Evolutionary conservation across 2,329 filamentous ascomycete genomes (phyloP).

Genomic region (Fusarium sp.): DNA sequence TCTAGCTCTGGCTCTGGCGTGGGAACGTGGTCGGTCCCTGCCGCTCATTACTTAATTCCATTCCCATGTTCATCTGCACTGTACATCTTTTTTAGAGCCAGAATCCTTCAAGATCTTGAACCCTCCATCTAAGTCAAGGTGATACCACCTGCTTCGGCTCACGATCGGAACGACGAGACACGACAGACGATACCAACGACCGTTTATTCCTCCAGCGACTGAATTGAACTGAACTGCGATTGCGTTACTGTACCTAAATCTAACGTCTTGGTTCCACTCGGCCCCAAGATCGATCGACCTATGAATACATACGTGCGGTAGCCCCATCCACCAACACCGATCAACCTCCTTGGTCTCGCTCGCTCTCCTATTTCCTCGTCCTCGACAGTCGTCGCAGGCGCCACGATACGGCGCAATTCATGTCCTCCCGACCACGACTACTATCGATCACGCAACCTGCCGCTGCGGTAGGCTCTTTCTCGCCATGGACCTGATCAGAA

Average conservation of each 20-base stretch:
- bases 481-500: conserved; percentile 69
- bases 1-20: conserved; percentile 14
- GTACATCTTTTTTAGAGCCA: conserved; percentile 27
- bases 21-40: conserved; percentile 48
- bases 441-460: conserved; percentile 57
- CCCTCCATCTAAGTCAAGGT: conserved; percentile 3
- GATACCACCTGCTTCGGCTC: conserved; percentile 20
- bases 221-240: conserved; percentile 8
- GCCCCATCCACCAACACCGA: conserved; percentile 19
- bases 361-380: conserved; percentile 30
- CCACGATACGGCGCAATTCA: conserved; percentile 47
- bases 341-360: conserved; percentile 7
- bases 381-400: conserved; percentile 39
- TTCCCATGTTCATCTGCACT: conserved; percentile 18
- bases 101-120: conserved; percentile 27
- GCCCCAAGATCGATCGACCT: conserved; percentile 30
- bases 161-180: conserved; percentile 30
- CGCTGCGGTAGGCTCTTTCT: conserved; percentile 44
- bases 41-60: conserved; percentile 46
- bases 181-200: conserved; percentile 39
- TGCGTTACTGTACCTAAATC: conserved; percentile 18
- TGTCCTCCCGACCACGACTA: conserved; percentile 45
- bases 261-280: conserved; percentile 15
- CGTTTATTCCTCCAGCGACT: conserved; percentile 13
- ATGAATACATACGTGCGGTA: conserved; percentile 11